Percentiles rank a stretch among this genome's conserved stretches.
Evolutionary conservation across 257 asterid species (phyloP).

Genomic region (Petunia axillaris): DNA sequence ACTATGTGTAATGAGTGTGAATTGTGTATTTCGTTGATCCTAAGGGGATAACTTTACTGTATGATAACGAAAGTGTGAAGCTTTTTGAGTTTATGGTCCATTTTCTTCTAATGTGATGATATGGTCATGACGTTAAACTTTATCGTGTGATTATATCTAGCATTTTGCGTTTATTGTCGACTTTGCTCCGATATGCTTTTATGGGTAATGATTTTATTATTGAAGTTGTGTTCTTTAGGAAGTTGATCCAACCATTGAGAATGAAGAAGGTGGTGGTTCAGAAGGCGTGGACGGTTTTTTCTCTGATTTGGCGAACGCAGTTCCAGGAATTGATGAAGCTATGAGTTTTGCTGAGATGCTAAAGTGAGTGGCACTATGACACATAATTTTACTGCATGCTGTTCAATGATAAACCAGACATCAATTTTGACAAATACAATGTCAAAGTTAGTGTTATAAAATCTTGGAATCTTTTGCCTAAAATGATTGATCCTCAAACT

Average conservation of each 20-base stretch:
- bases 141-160: neutral
- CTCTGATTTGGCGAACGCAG: slow-evolving; percentile 87
- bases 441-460: too few relatives aligned
- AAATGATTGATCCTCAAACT: too few relatives aligned
- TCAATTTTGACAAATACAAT: too few relatives aligned
- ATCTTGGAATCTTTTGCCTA: too few relatives aligned
- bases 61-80: neutral
- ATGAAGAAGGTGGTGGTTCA: slow-evolving; percentile 60
- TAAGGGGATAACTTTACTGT: neutral
- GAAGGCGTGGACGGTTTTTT: slow-evolving; percentile 82
- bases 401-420: too few relatives aligned
- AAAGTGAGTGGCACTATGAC: slow-evolving; percentile 54
- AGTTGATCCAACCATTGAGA: slow-evolving; percentile 91
- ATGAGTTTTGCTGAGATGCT: slow-evolving; percentile 99
- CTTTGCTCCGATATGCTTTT: neutral
- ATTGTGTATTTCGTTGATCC: neutral
- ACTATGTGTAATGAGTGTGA: neutral
- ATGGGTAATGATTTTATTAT: slow-evolving; percentile 22
- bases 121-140: neutral
- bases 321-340: slow-evolving; percentile 98
- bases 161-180: neutral
- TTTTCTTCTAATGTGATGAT: neutral
- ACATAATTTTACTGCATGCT: neutral
- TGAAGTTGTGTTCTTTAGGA: slow-evolving; percentile 54
- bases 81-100: neutral